Base-by-base conservation (phyloP, 495 filamentous ascomycete species). In the Pseudevernia furfuracea region DNA sequence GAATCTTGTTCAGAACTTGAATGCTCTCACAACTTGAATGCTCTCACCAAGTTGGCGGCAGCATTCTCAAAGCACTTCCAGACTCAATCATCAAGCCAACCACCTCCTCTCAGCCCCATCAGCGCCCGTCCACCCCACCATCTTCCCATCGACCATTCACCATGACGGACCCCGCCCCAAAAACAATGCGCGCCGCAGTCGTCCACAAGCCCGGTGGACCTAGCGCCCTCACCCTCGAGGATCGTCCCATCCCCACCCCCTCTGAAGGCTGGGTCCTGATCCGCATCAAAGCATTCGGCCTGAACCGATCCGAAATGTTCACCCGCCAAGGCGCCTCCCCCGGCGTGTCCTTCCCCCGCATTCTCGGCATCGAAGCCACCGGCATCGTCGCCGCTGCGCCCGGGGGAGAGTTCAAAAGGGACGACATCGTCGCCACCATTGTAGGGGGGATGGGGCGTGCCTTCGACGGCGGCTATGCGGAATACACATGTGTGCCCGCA, bases 261-360 rank as follows among this genome's bases (percentile, higher is more conserved):
- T 67, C 71, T 43, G 39, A 70, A 30, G 75, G 75, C 65, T 70
- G 78, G 63, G 73, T 81, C 39, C 74, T 81, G 17, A 82, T 83
- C 67, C 73, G 70, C 62, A 66, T 82, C 61, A 71, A 77, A 55
- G 81, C 81, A 23, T 79, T 79, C 56, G 82, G 82, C 28, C 77
- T 83, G 63, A 83, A 83, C 65, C 80, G 81, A 63, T 81, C 80
- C 37, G 81, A 85, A 63, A 74, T 82, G 60, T 82, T 80, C 76
- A 83, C 81, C 17, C 79, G 80, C 14, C 78, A 80, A 68, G 82
- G 81, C 36, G 76, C 77, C 65, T 78, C 74, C 11, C 76, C 78
- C 6, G 68, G 66, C 23, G 72, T 84, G 25, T 48, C 66, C 25
- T 81, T 81, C 61, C 80, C 80, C 1, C 75, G 79, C 25, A 71